Base-by-base conservation (phyloP, 2,329 filamentous ascomycete species). In the Xylaria hypoxylon region DNA sequence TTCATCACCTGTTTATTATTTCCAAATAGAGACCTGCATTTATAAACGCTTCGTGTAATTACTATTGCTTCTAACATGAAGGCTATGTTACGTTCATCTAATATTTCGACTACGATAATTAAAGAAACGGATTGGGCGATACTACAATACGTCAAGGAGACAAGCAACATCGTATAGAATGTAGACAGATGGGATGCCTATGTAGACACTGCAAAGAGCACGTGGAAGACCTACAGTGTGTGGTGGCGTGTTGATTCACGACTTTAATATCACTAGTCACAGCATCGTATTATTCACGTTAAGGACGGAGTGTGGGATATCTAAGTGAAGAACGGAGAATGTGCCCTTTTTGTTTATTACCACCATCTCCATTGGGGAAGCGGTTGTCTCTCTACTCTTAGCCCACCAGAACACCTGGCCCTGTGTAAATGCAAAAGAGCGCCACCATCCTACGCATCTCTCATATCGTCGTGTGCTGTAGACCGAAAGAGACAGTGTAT, bases 351-450 rank as follows among this genome's bases (percentile, higher is more conserved):
- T 63, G 60, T 67, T 61, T 62, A 62, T 59, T 62, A 59, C 60
- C 57, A 42, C 48, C 56, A 58, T 68, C 42, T 53, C 56, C 52
- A 42, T 48, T 48, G 26, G 45, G 67, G 52, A 48, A 59, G 61
- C 26, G 38, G 40, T 53, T 51, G 35, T 53, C 63, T 62, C 53
- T 65, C 67, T 69, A 69, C 47, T 66, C 59, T 64, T 64, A 56
- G 35, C 47, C 57, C 57, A 51, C 55, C 58, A 58, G 24, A 66
- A 64, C 66, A 62, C 63, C 60, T 50, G 44, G 44, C 33, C 64
- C 52, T 45, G 35, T 69, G 69, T 62, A 69, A 71, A 70, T 70
- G 68, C 68, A 65, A 57, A 66, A 55, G 28, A 69, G 61, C 52
- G 53, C 60, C 62, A 44, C 52, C 61, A 59, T 61, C 62, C 52